These are phyloP conservation scores for Talaromyces verruculosus DNA, from an alignment of 2,329 filamentous ascomycete genomes.

Conservation along the genomic window DNA sequence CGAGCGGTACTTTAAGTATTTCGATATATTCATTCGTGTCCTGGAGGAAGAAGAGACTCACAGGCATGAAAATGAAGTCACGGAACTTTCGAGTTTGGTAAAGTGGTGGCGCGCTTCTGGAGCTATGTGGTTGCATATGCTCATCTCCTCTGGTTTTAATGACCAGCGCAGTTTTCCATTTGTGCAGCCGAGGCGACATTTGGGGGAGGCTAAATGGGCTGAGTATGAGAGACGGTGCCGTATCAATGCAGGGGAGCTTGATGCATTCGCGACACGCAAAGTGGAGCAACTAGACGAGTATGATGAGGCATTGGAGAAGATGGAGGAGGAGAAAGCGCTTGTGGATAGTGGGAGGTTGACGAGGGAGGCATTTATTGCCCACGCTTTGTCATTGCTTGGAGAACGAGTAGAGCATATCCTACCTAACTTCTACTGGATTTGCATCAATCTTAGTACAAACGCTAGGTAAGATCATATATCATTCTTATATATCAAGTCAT, in stretches of 20 bases:
- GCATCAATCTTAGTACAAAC: too few species aligned
- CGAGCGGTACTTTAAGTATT: constrained; percentile 6
- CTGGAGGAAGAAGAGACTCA: constrained; percentile 9
- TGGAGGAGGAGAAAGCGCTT: not conserved
- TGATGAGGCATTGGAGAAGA: not conserved
- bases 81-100: constrained; percentile 32
- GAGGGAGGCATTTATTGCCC: not conserved
- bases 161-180: constrained; percentile 35
- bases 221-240: not conserved
- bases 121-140: constrained; percentile 41
- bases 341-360: constrained; percentile 9
- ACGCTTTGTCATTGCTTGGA: too few species aligned
- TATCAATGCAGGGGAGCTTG: not conserved
- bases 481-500: not conserved
- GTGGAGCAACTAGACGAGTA: not conserved
- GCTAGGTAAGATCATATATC: too few species aligned
- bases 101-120: constrained; percentile 37
- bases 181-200: not conserved
- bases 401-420: too few species aligned
- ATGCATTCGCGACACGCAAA: not conserved
- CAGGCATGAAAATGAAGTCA: not conserved
- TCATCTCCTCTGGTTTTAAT: constrained; percentile 36
- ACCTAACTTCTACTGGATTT: too few species aligned
- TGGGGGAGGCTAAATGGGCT: not conserved
- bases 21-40: constrained; percentile 2